Evolutionary conservation across 495 filamentous ascomycete genomes (phyloP), one percentile per base, ranked within the genome.

Genomic region (Podospora conica): DNA sequence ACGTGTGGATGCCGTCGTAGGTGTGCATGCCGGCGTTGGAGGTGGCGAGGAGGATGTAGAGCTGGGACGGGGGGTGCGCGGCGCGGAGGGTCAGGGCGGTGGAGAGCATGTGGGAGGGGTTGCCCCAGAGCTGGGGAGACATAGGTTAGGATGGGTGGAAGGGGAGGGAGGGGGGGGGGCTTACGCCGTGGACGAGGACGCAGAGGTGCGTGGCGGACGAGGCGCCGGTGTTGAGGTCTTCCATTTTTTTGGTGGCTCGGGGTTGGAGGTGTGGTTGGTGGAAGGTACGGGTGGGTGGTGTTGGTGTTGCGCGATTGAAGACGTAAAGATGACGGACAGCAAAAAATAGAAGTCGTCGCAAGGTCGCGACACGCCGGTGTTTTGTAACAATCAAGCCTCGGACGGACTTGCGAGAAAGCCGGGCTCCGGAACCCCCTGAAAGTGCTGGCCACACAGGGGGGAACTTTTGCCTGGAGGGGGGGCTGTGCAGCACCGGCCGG

Each of bases 131-230:
- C 92, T 92, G 27, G 48, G 7, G n/a, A 24, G 67, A 73, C 58
- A 78, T 53, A 1, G 18, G 64, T 33, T 33, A 53, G 31, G 24
- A 23, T 53, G 55, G 63, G 63, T 55, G 64, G 65, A 28, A 58
- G 9, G 27, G 60, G 57, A 64, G 40, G 28, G 55, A 18, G 59
- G 25, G n/a, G 10, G 25, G 7, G 59, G 23, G 58, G 75, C 72
- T 53, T 84, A 95, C 93, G 33, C 94, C 94, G 78, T 97, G 94
- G 33, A 97, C 87, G n/a, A 98, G 81, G n/a, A 98, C 92, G 75
- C 89, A 92, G 54, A 98, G 86, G 77, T 97, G 94, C 63, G 91
- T 82, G 25, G 80, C 79, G 22, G 74, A 71, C 23, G 64, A 9
- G 65, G 72, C 76, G 27, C 77, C 77, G 28, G 80, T 78, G 54